Base-by-base conservation (phyloP, 2,329 filamentous ascomycete genomes). In the Trichoderma cornu-damae region DNA sequence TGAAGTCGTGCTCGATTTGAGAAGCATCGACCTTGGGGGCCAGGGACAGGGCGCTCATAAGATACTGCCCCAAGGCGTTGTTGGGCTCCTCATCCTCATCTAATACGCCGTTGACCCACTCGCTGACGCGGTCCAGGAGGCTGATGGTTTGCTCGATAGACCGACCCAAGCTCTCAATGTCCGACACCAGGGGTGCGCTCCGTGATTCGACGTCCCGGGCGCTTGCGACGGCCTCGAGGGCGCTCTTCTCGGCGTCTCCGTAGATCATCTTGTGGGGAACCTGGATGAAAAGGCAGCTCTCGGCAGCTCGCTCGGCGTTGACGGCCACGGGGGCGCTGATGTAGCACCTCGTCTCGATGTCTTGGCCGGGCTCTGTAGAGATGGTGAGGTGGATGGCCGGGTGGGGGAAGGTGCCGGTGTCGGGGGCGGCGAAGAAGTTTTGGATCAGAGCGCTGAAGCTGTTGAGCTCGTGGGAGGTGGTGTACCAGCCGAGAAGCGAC, bases 301-400 rank as follows among this genome's bases (percentile, higher is more conserved):
- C 94, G 66, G 91, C 90, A 61, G 94, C 92, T 68, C 94, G 87
- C 79, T 99, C 94, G 60, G 91, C 85, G 66, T 91, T 96, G 65
- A 96, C 91, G 65, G 94, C 93, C 57, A 97, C 94, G 49, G 94
- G 91, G 52, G 93, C 89, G 61, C 88, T 93, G 75, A 99, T 96
- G 79, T 99, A 99, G 68, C 92, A 90, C 72, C 89, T 84, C 58
- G 91, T 89, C 75, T 93, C 88, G 65, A 97, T 90, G 66, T 94
- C 87, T 76, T 90, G 82, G 67, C 92, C 92, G 42, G 94, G 85
- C 64, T 91, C 86, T 61, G 92, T 96, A 61, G 87, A 91, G 65
- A 97, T 90, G 62, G 94, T 99, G 73, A 99, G 81, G 77, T 99
- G 94, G 49, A 99, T 88, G 63, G 94, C 93, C n/a, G 94, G 94